phyloP scores from a whole-genome alignment of 75 land plant species.

The Chamaecyparis obtusa region DNA sequence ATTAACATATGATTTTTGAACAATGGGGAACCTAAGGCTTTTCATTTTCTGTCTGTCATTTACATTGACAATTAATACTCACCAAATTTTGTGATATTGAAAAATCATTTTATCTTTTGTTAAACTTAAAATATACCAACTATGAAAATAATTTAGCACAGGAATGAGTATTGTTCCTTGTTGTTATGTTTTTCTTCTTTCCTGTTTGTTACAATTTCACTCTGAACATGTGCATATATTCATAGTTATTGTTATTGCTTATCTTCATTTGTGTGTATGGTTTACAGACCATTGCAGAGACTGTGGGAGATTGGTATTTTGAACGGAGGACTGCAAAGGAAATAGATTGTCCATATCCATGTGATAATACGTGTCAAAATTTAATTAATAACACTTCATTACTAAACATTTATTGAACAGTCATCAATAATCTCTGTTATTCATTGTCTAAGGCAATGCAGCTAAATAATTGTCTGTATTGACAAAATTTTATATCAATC shows the following conservation, averaged over 20 bases:
- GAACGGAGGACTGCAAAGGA: constrained; percentile 34
- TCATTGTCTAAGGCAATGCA: not conserved
- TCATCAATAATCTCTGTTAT: not conserved
- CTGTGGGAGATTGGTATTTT: constrained; percentile 85
- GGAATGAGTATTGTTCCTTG: too few species aligned
- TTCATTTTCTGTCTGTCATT: not conserved
- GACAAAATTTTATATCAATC: not conserved
- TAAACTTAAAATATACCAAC: too few species aligned
- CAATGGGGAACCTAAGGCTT: not conserved
- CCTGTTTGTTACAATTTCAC: not conserved
- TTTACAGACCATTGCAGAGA: constrained; percentile 55
- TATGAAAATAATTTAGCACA: not conserved
- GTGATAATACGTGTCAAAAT: constrained; percentile 57
- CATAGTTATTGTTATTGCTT: not conserved
- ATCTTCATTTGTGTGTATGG: not conserved
- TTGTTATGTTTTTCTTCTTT: too few species aligned
- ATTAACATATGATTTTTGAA: too few species aligned
- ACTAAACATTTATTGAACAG: not conserved
- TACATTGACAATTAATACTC: not conserved
- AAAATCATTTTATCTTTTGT: too few species aligned
- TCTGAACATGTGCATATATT: not conserved
- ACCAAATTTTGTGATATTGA: not conserved
- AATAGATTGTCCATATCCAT: constrained; percentile 75
- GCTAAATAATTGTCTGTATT: not conserved
- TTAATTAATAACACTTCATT: not conserved